Base-by-base conservation (phyloP, 768 basidiomycete genomes). In the Lepiota subincarnata region DNA sequence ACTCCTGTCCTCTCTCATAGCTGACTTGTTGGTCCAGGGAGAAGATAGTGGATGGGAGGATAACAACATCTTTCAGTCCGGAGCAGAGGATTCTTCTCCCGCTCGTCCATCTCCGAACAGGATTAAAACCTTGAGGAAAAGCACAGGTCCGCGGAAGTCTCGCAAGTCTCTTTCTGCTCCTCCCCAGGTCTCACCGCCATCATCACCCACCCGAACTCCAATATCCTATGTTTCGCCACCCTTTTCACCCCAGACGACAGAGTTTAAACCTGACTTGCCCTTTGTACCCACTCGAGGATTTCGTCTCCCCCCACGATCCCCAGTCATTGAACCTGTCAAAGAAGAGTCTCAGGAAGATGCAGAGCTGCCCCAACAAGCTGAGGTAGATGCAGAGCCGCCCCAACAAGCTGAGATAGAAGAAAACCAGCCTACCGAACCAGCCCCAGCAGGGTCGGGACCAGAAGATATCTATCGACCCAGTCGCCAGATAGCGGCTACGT, bases 41-140 rank as follows among this genome's bases (percentile, higher is more conserved):
- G 86, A 88, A 36, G 88, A 89, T 49, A 91, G 89, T 60, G 89
- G 88, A 31, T 92, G 90, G 89, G 90, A 92, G 62, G 90, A 92
- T 59, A 91, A 90, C 62, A 92, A 93, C 58, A 82, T 91, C 24
- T 93, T 93, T 66, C 90, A 93, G 63, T 91, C 89, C 7, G 90
- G 89, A n/a, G 86, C 86, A 4, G 90, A 92, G 60, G 87, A 86
- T n/a, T 89, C 89, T 6, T 91, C 89, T 12, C 89, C 90, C 31
- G 68, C 65, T 8, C 84, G 84, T 14, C 82, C 86, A 34, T 79
- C 84, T 4, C 86, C 84, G 41, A 55, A 70, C 55, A 69, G 74
- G 59, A 60, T 73, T 50, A 75, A 76, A 68, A 58, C 67, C 59
- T 62, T 73, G 41, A 63, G 75, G 54, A 71, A 78, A 57, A 76